Percentiles rank a stretch among this genome's conserved stretches.
These are phyloP conservation scores for Williopsis jadinii DNA, from an alignment of 1,139 yeast species.

Conservation along the genomic window DNA sequence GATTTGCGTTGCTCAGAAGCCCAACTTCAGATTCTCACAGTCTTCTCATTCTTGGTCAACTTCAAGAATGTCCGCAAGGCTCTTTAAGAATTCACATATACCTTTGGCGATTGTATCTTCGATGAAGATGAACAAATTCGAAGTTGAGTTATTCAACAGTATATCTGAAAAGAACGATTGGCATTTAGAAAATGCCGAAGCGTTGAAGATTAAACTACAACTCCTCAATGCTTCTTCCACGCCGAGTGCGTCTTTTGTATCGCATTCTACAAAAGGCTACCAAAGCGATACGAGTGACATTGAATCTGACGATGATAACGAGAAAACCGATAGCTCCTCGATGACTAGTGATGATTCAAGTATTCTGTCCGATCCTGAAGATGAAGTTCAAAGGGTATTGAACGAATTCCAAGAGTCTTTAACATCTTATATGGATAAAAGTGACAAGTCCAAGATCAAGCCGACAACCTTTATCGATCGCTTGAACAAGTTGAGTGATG, in stretches of 20 bases:
- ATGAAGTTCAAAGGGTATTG: constrained; percentile 3
- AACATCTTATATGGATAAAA: not conserved
- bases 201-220: constrained; percentile 4
- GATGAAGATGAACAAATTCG: constrained; percentile 51
- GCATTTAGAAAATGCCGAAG: constrained; percentile 1
- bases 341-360: constrained; percentile 1
- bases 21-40: constrained; percentile 42
- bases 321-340: constrained; percentile 1
- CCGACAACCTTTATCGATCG: not conserved
- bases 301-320: not conserved
- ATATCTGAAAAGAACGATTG: constrained; percentile 3
- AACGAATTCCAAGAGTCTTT: not conserved
- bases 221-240: constrained; percentile 1
- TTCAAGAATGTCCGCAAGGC: constrained; percentile 52
- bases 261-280: not conserved
- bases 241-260: constrained; percentile 2
- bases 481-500: constrained; percentile 15
- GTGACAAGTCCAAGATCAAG: not conserved
- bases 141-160: constrained; percentile 26
- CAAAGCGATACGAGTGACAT: not conserved
- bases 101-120: constrained; percentile 69
- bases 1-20: constrained; percentile 57
- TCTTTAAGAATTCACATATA: constrained; percentile 57
- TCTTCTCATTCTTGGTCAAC: constrained; percentile 51
- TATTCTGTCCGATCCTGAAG: constrained; percentile 3